Evolutionary conservation across 2,329 filamentous ascomycete species (phyloP), one percentile per base, ranked within the genome.

Genomic region (Alternaria incomplexa): DNA sequence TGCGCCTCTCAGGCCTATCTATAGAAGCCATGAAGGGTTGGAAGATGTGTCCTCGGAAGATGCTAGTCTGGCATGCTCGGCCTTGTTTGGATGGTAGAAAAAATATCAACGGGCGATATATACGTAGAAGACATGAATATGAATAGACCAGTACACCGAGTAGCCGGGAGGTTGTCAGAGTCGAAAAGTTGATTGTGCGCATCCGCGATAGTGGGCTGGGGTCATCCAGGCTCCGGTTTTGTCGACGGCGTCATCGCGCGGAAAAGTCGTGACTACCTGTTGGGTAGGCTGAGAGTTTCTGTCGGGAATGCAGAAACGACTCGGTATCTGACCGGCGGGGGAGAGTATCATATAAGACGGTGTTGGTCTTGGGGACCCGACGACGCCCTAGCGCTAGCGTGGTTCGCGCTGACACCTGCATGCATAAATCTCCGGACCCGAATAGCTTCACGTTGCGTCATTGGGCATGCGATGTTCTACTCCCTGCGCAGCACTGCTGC

Each of bases 291-390:
- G 30, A 9, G 5, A 40, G 13, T 23, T 40, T 47, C n/a, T n/a
- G 30, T 52, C 30, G 48, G 23, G 48, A 40, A 20, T 15, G 12
- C 20, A 25, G 20, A 11, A 40, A 52, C 3, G 10, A 6, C 7
- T 22, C 8, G 22, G 17, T n/a, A 51, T 22, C 17, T 23, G 9
- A 15, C 51, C 30, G 45, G 36, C 23, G 56, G 61, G 58, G 52
- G 5, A 40, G 15, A 30, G 26, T 36, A 11, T 46, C 22, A 56
- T 63, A 63, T 60, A 56, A 40, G 45, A 56, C 56, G 61, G 61
- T 63, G 50, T 55, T 63, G 32, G 47, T 46, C 22, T 55, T 63
- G 56, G 61, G 61, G 61, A 63, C 36, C 61, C 61, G 61, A 62
- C 15, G 45, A 40, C 45, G 56, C 17, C 45, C 51, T 50, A 60